These are phyloP conservation scores for Ophiostoma australiae DNA, from an alignment of 2,329 filamentous ascomycete species.

Conservation along the genomic window DNA sequence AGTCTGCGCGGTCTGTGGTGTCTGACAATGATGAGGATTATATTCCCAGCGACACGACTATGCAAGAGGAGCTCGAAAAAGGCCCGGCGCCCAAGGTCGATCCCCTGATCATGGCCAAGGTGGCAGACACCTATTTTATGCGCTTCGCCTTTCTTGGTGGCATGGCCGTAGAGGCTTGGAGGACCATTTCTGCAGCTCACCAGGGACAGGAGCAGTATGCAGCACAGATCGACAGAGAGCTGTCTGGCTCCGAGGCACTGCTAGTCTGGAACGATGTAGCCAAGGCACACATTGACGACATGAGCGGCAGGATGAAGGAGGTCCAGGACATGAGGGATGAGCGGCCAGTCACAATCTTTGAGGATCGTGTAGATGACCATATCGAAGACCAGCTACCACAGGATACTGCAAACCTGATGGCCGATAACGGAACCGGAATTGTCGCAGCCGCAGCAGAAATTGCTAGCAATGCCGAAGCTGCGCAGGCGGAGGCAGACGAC, in stretches of 20 bases:
- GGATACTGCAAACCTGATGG: neutral
- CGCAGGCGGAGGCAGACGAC: neutral
- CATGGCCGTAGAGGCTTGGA: constrained; percentile 22
- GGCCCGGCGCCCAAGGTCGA: constrained; percentile 28
- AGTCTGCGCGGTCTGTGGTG: constrained; percentile 6
- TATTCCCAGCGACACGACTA: constrained; percentile 30
- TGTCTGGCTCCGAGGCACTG: constrained; percentile 26
- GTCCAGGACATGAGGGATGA: neutral
- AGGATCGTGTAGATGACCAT: neutral
- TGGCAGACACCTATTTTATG: constrained; percentile 27
- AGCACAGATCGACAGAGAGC: constrained; percentile 26
- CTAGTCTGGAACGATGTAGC: constrained; percentile 24
- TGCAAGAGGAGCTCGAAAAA: constrained; percentile 29
- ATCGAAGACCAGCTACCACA: neutral
- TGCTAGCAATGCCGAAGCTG: neutral
- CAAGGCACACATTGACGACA: constrained; percentile 6
- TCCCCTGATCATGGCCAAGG: constrained; percentile 28
- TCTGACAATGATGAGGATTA: constrained; percentile 22
- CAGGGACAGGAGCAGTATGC: constrained; percentile 24
- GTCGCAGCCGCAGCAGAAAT: constrained; percentile 1
- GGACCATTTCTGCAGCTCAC: neutral
- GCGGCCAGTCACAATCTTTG: neutral
- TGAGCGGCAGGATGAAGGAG: neutral
- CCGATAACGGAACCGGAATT: neutral
- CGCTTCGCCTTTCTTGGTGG: constrained; percentile 26